Conservation (phyloP, 257 asterid genomes). For the Salvia splendens region DNA sequence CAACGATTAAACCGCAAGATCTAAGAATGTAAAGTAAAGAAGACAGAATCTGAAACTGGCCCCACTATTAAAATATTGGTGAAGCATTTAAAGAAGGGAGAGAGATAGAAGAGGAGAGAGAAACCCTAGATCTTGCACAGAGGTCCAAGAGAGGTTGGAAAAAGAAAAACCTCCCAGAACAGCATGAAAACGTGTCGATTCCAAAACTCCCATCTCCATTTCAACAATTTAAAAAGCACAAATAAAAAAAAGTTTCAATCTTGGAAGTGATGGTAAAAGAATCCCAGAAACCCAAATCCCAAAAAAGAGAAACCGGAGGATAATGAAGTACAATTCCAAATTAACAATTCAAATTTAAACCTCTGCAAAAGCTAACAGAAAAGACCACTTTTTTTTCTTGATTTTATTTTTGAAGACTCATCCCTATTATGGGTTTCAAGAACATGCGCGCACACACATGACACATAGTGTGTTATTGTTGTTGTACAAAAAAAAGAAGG, state of each 20-base stretch:
- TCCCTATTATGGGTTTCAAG: no score
- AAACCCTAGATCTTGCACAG: constrained; percentile 88
- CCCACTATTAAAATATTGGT: constrained; percentile 18
- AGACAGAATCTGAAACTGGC: constrained; percentile 36
- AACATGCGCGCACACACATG: neutral
- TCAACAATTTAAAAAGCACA: neutral
- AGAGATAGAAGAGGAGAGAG: constrained; percentile 34
- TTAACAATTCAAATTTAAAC: constrained; percentile 20
- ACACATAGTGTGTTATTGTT: neutral
- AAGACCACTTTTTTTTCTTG: constrained; percentile 12
- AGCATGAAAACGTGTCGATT: constrained; percentile 59
- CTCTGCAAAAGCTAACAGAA: constrained; percentile 30
- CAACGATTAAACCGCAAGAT: constrained; percentile 44
- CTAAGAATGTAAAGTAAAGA: constrained; percentile 41
- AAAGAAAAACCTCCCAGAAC: constrained; percentile 27
- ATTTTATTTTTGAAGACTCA: neutral
- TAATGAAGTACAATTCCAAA: constrained; percentile 29
- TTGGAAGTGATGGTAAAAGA: constrained; percentile 14
- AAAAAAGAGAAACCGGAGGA: constrained; percentile 27
- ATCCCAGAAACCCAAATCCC: constrained; percentile 10
- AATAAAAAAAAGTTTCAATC: constrained; percentile 25
- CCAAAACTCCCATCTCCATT: constrained; percentile 30
- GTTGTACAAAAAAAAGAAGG: neutral
- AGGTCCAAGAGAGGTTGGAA: constrained; percentile 46
- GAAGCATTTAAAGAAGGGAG: constrained; percentile 35